Conservation (phyloP, 139 green algal species). For the Micractinium sp. region DNA sequence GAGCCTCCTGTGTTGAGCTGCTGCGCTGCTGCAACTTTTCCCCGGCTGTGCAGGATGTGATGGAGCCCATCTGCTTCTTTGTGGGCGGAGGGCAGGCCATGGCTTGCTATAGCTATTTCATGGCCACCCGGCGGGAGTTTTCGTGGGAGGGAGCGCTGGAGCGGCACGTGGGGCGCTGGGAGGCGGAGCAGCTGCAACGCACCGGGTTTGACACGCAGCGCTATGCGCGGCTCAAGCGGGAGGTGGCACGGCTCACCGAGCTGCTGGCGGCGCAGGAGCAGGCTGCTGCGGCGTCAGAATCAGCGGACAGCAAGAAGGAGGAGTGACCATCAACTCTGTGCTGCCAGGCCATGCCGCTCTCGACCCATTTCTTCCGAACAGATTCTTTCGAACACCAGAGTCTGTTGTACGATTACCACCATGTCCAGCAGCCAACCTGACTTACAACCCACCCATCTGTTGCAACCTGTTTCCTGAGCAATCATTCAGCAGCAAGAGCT, state of each 20-base stretch:
- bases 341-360: too few relatives aligned
- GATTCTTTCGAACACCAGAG: too few relatives aligned
- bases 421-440: neutral
- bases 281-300: neutral
- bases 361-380: too few relatives aligned
- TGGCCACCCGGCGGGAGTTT: conserved; percentile 20
- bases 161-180: conserved; percentile 8
- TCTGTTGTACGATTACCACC: too few relatives aligned
- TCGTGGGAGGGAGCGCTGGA: conserved; percentile 14
- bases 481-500: too few relatives aligned
- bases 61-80: conserved; percentile 35
- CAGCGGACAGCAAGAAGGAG: neutral
- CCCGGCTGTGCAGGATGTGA: neutral
- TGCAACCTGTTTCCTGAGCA: neutral
- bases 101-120: conserved; percentile 3
- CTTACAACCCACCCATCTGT: neutral
- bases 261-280: neutral
- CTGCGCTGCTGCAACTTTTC: neutral
- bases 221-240: neutral
- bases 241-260: neutral
- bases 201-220: conserved; percentile 6
- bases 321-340: neutral
- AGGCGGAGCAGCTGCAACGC: neutral
- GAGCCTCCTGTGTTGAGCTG: too few relatives aligned
- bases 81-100: conserved; percentile 23